phyloP scores from a whole-genome alignment of 768 basidiomycete species.

The Hericium erinaceus region DNA sequence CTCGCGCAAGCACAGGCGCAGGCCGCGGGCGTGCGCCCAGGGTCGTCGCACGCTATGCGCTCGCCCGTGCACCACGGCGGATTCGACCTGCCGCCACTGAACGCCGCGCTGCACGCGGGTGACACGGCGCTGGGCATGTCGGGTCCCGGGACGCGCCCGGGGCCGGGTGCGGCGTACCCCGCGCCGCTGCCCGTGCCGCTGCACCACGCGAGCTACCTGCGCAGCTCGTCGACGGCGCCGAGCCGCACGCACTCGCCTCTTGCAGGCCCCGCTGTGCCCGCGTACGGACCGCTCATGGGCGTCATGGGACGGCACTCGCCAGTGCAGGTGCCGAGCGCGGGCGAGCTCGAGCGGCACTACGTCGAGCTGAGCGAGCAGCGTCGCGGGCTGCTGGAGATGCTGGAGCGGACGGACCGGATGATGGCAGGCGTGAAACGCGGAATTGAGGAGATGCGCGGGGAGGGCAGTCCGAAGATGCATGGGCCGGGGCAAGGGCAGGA shows the following conservation, averaged over 20 bases:
- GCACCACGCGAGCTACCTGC: slow-evolving; percentile 45
- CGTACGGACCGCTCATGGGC: slow-evolving; percentile 24
- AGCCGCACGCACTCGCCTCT: slow-evolving; percentile 68
- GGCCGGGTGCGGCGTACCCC: slow-evolving; percentile 5
- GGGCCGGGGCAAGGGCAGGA: not conserved
- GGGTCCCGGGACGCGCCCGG: slow-evolving; percentile 6
- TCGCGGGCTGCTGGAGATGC: slow-evolving; percentile 60
- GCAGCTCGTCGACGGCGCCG: slow-evolving; percentile 52
- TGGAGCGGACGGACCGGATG: slow-evolving; percentile 65
- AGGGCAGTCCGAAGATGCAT: slow-evolving; percentile 10
- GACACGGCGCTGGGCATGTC: slow-evolving; percentile 1
- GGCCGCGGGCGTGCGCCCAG: slow-evolving; percentile 4
- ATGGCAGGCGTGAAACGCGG: slow-evolving; percentile 65
- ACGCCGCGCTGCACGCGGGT: slow-evolving; percentile 25
- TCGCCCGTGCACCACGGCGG: slow-evolving; percentile 26
- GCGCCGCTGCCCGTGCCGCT: slow-evolving; percentile 14
- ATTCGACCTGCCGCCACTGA: slow-evolving; percentile 53
- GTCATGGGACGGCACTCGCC: slow-evolving; percentile 40
- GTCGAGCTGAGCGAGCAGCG: slow-evolving; percentile 53
- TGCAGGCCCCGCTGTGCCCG: slow-evolving; percentile 34
- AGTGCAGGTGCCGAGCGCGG: slow-evolving; percentile 36
- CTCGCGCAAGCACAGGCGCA: slow-evolving; percentile 1
- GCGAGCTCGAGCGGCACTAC: slow-evolving; percentile 69
- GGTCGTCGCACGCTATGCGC: slow-evolving; percentile 14
- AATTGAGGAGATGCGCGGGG: slow-evolving; percentile 60